A percentile compares a stretch with the other conserved stretches of the same genome.
These are phyloP conservation scores for Jatropha curcas DNA, from an alignment of 345 rosid species.

Conservation along the genomic window DNA sequence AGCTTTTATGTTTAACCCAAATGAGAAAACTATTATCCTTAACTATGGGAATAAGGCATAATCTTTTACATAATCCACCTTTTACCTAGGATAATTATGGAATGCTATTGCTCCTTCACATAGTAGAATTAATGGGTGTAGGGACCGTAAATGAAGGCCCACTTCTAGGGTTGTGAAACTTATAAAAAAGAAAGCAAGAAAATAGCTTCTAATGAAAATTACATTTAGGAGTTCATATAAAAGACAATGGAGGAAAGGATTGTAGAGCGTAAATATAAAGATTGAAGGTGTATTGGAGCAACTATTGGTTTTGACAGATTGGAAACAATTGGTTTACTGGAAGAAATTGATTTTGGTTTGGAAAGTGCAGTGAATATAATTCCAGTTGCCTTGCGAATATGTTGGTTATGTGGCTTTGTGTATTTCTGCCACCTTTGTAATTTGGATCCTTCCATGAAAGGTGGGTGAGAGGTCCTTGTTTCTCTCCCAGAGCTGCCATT, in stretches of 20 bases:
- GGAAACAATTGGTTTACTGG: conserved; percentile 53
- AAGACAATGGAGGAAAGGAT: conserved; percentile 27
- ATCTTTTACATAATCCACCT: conserved; percentile 39
- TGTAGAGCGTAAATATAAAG: conserved; percentile 26
- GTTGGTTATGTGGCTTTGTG: conserved; percentile 47
- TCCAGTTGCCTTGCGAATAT: conserved; percentile 48
- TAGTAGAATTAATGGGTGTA: conserved; percentile 30
- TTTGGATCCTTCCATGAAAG: conserved; percentile 35
- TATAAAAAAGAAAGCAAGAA: conserved; percentile 48
- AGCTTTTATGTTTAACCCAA: conserved; percentile 44
- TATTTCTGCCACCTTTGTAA: conserved; percentile 40
- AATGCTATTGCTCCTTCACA: conserved; percentile 54
- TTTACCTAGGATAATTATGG: conserved; percentile 51
- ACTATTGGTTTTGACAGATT: conserved; percentile 48
- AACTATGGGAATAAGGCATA: conserved; percentile 45
- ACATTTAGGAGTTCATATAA: conserved; percentile 29
- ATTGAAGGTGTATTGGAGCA: conserved; percentile 35
- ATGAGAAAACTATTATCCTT: conserved; percentile 38
- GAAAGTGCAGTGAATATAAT: conserved; percentile 43
- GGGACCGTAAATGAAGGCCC: conserved; percentile 32
- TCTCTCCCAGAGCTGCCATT: conserved; percentile 51
- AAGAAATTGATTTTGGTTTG: conserved; percentile 55
- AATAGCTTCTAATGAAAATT: conserved; percentile 14
- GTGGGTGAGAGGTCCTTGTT: conserved; percentile 55
- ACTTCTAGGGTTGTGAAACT: conserved; percentile 32